These are phyloP conservation scores for Aspergillus arachidicola DNA, from an alignment of 2,329 filamentous ascomycete genomes.

Conservation along the genomic window DNA sequence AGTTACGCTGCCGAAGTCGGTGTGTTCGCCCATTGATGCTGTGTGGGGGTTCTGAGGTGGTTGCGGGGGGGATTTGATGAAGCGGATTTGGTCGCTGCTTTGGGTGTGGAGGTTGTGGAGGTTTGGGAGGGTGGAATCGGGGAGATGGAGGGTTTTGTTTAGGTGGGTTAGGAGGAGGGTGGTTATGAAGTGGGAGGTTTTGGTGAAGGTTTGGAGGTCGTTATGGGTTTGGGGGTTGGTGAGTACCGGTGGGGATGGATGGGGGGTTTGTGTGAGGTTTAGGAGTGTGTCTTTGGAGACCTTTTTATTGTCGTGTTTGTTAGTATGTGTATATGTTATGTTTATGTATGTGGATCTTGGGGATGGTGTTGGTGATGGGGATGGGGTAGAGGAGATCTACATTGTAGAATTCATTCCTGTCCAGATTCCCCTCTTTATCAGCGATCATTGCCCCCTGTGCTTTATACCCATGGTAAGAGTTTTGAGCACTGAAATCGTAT, in stretches of 20 bases:
- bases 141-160: slow-evolving; percentile 48
- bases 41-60: slow-evolving; percentile 43
- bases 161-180: slow-evolving; percentile 48
- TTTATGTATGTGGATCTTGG: too few species aligned
- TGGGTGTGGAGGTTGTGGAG: slow-evolving; percentile 47
- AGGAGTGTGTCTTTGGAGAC: slow-evolving; percentile 58
- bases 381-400: slow-evolving; percentile 31
- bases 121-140: slow-evolving; percentile 44
- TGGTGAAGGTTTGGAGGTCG: slow-evolving; percentile 49
- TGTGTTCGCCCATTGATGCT: slow-evolving; percentile 54
- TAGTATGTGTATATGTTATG: too few species aligned
- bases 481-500: slow-evolving; percentile 55
- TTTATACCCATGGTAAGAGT: slow-evolving; percentile 59
- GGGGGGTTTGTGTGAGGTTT: slow-evolving; percentile 33
- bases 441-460: slow-evolving; percentile 50
- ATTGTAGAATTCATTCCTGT: slow-evolving; percentile 60
- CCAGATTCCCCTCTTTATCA: slow-evolving; percentile 52
- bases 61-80: slow-evolving; percentile 54
- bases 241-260: slow-evolving; percentile 50
- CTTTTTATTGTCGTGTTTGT: slow-evolving; percentile 22
- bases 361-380: not conserved
- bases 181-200: slow-evolving; percentile 49
- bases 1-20: slow-evolving; percentile 60
- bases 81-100: slow-evolving; percentile 59
- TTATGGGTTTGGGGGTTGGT: slow-evolving; percentile 30